Conservation (phyloP, 1,284 basidiomycete species). For the Tilletia indica region DNA sequence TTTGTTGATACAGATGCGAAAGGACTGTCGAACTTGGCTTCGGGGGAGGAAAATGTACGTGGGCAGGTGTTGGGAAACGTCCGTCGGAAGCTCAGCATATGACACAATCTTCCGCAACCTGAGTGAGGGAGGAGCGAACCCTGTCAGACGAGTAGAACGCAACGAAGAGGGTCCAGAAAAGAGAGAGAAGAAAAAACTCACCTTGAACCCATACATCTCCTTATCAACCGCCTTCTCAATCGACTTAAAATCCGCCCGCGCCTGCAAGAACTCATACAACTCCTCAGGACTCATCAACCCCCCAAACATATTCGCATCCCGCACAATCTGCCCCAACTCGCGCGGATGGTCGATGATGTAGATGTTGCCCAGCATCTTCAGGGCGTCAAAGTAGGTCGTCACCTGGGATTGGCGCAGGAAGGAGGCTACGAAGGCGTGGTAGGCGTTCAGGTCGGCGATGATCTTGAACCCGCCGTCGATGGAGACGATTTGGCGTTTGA, state of each 20-base stretch:
- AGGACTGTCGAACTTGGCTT: too few species aligned
- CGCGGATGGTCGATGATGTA: slow-evolving; percentile 71
- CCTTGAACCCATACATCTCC: slow-evolving; percentile 55
- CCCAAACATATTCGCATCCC: slow-evolving; percentile 81
- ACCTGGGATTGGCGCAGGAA: slow-evolving; percentile 64
- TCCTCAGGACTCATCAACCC: slow-evolving; percentile 86
- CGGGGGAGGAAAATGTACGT: neutral
- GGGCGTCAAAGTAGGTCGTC: slow-evolving; percentile 80
- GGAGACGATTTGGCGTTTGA: slow-evolving; percentile 94
- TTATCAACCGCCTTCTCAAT: slow-evolving; percentile 52
- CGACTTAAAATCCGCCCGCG: slow-evolving; percentile 44
- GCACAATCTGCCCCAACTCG: slow-evolving; percentile 87
- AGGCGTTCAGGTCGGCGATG: slow-evolving; percentile 91
- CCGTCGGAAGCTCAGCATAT: slow-evolving; percentile 13
- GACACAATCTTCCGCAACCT: slow-evolving; percentile 18
- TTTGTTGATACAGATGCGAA: too few species aligned
- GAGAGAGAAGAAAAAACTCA: slow-evolving; percentile 18
- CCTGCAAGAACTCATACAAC: slow-evolving; percentile 53
- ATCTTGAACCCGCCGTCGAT: slow-evolving; percentile 89
- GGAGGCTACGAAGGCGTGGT: slow-evolving; percentile 75
- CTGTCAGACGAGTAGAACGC: neutral
- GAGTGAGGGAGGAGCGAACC: neutral
- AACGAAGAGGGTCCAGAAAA: neutral
- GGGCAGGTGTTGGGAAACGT: neutral
- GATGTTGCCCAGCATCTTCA: slow-evolving; percentile 95